These are phyloP conservation scores for Zangia roseola DNA, from an alignment of 768 basidiomycete species.

Conservation along the genomic window DNA sequence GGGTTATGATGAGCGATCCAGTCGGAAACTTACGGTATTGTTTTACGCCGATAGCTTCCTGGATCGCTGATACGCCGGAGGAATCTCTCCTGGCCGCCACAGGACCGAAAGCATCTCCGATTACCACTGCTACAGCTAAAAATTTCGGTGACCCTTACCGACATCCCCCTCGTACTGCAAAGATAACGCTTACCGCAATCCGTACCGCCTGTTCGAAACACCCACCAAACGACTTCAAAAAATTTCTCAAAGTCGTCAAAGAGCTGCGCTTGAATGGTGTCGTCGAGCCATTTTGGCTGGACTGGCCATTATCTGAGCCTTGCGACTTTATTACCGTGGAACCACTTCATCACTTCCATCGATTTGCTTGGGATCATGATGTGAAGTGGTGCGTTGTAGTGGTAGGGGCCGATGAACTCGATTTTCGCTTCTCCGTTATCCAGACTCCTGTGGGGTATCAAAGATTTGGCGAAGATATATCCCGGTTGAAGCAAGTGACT, in stretches of 20 bases:
- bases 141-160: slow-evolving; percentile 30
- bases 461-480: slow-evolving; percentile 40
- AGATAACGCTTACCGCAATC: background rate
- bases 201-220: background rate
- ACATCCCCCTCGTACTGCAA: slow-evolving; percentile 23
- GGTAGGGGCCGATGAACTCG: slow-evolving; percentile 26
- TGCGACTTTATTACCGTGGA: background rate
- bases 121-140: slow-evolving; percentile 30
- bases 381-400: no score
- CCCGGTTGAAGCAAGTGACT: slow-evolving; percentile 22
- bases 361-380: no score
- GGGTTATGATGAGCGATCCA: background rate
- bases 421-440: slow-evolving; percentile 37
- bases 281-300: no score
- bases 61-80: slow-evolving; percentile 1
- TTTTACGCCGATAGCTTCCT: background rate
- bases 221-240: background rate
- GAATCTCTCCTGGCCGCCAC: background rate
- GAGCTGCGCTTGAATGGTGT: background rate
- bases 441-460: slow-evolving; percentile 36
- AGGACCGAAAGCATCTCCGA: slow-evolving; percentile 27
- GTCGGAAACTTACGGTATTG: background rate
- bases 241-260: background rate
- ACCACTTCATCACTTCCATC: no score
- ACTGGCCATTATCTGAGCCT: background rate